A percentile compares a stretch with the other conserved stretches of the same genome.
These are phyloP conservation scores for Peterozyma xylosa DNA, from an alignment of 805 yeast genomes.

Conservation along the genomic window DNA sequence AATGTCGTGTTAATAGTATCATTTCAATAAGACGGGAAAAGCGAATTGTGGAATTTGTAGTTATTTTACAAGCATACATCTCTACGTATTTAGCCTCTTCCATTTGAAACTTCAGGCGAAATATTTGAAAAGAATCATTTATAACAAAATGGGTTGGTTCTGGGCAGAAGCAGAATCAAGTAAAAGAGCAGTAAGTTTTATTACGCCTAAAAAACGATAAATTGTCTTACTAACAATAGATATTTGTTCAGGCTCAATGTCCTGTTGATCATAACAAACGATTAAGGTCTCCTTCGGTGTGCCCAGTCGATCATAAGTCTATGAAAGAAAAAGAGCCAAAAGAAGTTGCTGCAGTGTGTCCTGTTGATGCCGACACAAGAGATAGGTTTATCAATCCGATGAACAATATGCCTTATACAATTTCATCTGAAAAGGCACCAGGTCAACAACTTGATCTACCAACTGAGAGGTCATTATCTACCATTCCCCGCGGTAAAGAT, in stretches of 20 bases:
- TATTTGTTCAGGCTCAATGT: constrained; percentile 1
- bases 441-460: constrained; percentile 78
- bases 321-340: too few species aligned
- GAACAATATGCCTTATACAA: constrained; percentile 78
- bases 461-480: constrained; percentile 73
- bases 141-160: constrained; percentile 71
- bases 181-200: background rate
- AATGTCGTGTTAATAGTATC: too few species aligned
- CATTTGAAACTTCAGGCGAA: too few species aligned
- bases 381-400: constrained; percentile 56
- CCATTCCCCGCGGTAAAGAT: constrained; percentile 77
- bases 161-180: constrained; percentile 50
- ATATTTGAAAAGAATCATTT: too few species aligned
- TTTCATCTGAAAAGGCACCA: constrained; percentile 62
- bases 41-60: too few species aligned
- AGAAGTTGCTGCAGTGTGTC: constrained; percentile 28
- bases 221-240: background rate
- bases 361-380: constrained; percentile 20
- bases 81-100: too few species aligned
- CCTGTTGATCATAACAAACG: background rate
- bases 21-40: too few species aligned
- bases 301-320: constrained; percentile 3
- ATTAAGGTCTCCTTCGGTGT: background rate
- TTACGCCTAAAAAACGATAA: background rate
- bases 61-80: too few species aligned